Base-by-base conservation (phyloP, 2,329 filamentous ascomycete species). In the Pochonia chlamydosporia region DNA sequence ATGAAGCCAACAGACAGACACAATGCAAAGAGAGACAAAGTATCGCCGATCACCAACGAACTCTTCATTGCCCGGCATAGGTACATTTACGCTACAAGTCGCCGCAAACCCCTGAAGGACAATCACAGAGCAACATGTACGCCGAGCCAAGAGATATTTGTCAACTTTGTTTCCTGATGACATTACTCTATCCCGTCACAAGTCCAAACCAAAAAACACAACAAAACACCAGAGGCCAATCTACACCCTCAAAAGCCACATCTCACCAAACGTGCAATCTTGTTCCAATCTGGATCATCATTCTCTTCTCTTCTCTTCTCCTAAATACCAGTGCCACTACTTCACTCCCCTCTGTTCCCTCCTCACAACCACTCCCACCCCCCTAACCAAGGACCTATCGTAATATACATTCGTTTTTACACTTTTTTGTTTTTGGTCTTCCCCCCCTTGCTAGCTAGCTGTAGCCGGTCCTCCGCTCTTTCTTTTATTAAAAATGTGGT, bases 281-380 rank as follows among this genome's bases (percentile, higher is more conserved):
- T 40, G 35, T 40, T 41, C 42, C 46, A 48, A 48, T 40, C 40
- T 44, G 46, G 35, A 43, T 43, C 39, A 31, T 16, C 25, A 33
- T 43, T 43, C 40, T 43, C 25, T 18, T 37, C 18, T 37, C 33
- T 37, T 16, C 33, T 16, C 16, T 31, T 21, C 14, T 35, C 35
- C 20, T 39, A 23, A 39, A 23, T 39, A 21, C n/a, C 35, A 39
- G 23, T 30, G 37, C 44, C 26, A 26, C 28, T 25, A 28, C 30
- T n/a, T n/a, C n/a, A n/a, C n/a, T n/a, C 23, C 10, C 24, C 30
- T 37, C 28, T 21, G 4, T 18, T 13, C 18, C n/a, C 13, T 23
- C 20, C 35, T 11, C 23, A 9, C 33, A 10, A 16, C 33, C 9
- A 36, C 16, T 23, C 11, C 7, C 18, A 18, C 20, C 35, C 14